Evolutionary conservation across 306 rosid species (phyloP), one percentile per base, ranked within the genome.

Genomic region (Quercus parvula): DNA sequence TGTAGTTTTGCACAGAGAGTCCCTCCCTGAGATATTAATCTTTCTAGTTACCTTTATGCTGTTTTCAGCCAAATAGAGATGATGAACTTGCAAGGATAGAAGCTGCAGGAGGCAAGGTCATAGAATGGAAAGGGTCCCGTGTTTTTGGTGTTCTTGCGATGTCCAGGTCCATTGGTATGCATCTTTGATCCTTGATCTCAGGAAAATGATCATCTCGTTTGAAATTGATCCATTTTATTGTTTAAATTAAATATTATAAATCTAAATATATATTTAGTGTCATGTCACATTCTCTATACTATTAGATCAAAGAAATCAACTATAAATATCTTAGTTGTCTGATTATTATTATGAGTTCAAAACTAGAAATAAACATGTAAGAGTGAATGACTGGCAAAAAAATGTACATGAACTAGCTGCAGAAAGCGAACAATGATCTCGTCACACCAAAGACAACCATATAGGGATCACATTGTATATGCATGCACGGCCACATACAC

Each of bases 151-250:
- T 93, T 81, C 88, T 93, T 76, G 97, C 97, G 9, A 89, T 88
- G 91, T 93, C 97, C 72, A 90, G 97, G 84, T 89, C 97, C 87
- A 86, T 93, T 59, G 97, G 97, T 91, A 88, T 33, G 87, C 73
- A 27, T 64, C 71, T 12, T 67, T 14, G 35, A 27, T 63, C 6
- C 3, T 70, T 31, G 41, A 30, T 6, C 70, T 30, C 46, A 41
- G 46, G 46, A 41, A 41, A 41, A 41, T 41, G 46, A 8, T 41
- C 46, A 41, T 41, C 46, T 41, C 46, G 46, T 41, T 41, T 41
- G 46, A 41, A 41, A 7, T 41, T 8, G 12, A 41, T 41, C 46
- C 46, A 41, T 41, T 41, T 41, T 41, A 41, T 41, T 41, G 46
- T 41, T 41, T 8, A 41, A 41, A 8, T 8, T 41, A 41, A 41